Percentiles rank a stretch among this genome's conserved stretches.
Conservation (phyloP, 306 rosid genomes). For the Rosa persica region DNA sequence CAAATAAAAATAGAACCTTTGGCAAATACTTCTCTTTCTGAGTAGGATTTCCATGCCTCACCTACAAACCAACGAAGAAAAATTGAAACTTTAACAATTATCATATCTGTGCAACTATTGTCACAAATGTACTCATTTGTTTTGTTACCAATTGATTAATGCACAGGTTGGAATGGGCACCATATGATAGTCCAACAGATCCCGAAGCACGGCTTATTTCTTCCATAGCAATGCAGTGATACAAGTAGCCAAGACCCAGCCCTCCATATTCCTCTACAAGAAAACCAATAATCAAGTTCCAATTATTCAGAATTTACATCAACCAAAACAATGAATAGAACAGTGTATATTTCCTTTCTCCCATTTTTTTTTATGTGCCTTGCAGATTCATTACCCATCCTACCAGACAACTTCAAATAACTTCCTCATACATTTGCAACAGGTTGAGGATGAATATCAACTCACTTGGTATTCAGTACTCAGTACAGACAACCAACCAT, state of each 20-base stretch:
- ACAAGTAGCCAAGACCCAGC: slow-evolving; percentile 92
- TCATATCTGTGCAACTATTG: slow-evolving; percentile 14
- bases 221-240: slow-evolving; percentile 94
- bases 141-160: slow-evolving; percentile 83
- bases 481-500: background rate
- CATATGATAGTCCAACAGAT: slow-evolving; percentile 93
- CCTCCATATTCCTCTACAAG: slow-evolving; percentile 95
- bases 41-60: slow-evolving; percentile 74
- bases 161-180: slow-evolving; percentile 96
- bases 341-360: background rate
- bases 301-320: background rate
- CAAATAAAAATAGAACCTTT: slow-evolving; percentile 54
- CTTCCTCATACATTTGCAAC: background rate
- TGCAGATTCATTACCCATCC: background rate
- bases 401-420: background rate
- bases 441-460: background rate
- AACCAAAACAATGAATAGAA: background rate
- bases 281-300: slow-evolving; percentile 25
- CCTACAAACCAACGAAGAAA: slow-evolving; percentile 46
- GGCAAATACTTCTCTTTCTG: slow-evolving; percentile 87
- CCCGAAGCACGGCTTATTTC: slow-evolving; percentile 97
- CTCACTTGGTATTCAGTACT: background rate
- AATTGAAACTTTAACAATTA: slow-evolving; percentile 3
- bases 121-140: slow-evolving; percentile 25
- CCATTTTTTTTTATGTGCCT: background rate